These are phyloP conservation scores for Torulaspora pretoriensis DNA, from an alignment of 1,139 yeast genomes.

Conservation along the genomic window DNA sequence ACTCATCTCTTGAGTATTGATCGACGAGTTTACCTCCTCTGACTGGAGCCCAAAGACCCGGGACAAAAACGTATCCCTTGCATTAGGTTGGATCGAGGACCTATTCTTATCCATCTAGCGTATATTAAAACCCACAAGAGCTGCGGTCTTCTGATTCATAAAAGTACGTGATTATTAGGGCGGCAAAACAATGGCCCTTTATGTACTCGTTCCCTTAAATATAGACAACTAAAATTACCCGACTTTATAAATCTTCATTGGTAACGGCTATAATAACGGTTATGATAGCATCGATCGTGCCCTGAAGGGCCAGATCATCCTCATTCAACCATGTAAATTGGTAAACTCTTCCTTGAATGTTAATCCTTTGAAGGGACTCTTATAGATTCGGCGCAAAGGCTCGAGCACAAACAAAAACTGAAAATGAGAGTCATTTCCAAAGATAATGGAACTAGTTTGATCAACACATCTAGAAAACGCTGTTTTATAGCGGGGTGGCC, in stretches of 20 bases:
- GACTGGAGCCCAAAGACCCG: conserved; percentile 41
- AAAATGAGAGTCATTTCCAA: too few species aligned
- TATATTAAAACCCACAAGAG: neutral
- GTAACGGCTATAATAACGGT: too few species aligned
- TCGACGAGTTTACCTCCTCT: conserved; percentile 29
- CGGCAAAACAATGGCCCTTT: conserved; percentile 11
- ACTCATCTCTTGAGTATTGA: conserved; percentile 31
- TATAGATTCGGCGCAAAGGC: too few species aligned
- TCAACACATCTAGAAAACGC: too few species aligned
- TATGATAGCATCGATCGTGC: too few species aligned
- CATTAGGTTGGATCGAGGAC: conserved; percentile 13
- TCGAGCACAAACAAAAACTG: too few species aligned
- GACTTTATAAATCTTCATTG: neutral
- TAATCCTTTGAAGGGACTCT: too few species aligned
- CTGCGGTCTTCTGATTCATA: neutral
- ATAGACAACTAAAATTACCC: conserved; percentile 4
- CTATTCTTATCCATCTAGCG: conserved; percentile 11
- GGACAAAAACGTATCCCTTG: conserved; percentile 39
- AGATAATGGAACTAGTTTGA: too few species aligned
- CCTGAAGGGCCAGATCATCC: too few species aligned
- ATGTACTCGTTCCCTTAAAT: conserved; percentile 10
- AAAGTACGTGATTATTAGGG: conserved; percentile 3
- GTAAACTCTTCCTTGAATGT: too few species aligned
- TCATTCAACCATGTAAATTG: too few species aligned
- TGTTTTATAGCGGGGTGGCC: too few species aligned